phyloP scores from a whole-genome alignment of 768 basidiomycete genomes.

The Termitomyces heimii region DNA sequence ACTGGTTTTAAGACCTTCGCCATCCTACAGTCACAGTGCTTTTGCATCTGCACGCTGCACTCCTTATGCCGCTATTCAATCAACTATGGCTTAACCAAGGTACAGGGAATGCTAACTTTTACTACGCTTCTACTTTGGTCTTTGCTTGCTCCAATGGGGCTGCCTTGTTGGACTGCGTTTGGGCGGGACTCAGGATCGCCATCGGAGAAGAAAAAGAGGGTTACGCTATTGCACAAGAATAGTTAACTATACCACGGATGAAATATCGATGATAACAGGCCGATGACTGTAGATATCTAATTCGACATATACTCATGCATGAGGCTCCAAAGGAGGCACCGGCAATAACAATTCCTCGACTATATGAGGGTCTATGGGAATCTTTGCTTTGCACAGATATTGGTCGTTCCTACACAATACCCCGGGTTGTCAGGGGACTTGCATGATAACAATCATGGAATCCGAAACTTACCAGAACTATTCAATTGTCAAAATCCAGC shows the following conservation, averaged over 20 bases:
- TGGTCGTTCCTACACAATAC: slow-evolving; percentile 42
- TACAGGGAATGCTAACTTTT: slow-evolving; percentile 97
- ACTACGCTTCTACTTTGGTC: slow-evolving; percentile 93
- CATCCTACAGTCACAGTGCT: slow-evolving; percentile 81
- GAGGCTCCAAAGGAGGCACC: slow-evolving; percentile 13
- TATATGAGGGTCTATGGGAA: slow-evolving; percentile 35
- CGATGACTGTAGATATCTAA: background rate
- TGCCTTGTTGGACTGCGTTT: slow-evolving; percentile 75
- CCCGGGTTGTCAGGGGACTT: background rate
- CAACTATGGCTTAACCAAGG: slow-evolving; percentile 88
- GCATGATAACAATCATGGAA: background rate
- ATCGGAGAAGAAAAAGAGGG: slow-evolving; percentile 51
- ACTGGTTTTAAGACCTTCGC: slow-evolving; percentile 57
- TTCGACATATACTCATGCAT: background rate
- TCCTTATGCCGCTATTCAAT: slow-evolving; percentile 88
- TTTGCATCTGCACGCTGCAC: slow-evolving; percentile 76
- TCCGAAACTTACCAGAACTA: slow-evolving; percentile 37
- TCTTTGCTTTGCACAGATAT: slow-evolving; percentile 39
- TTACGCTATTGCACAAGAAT: slow-evolving; percentile 59
- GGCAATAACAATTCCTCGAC: slow-evolving; percentile 34
- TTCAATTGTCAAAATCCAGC: background rate
- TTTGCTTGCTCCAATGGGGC: slow-evolving; percentile 85
- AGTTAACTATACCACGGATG: slow-evolving; percentile 6
- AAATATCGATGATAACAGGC: background rate
- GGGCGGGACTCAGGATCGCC: slow-evolving; percentile 76